phyloP scores from a whole-genome alignment of 169 alveolate genomes.

The Plasmodium reichenowi region DNA sequence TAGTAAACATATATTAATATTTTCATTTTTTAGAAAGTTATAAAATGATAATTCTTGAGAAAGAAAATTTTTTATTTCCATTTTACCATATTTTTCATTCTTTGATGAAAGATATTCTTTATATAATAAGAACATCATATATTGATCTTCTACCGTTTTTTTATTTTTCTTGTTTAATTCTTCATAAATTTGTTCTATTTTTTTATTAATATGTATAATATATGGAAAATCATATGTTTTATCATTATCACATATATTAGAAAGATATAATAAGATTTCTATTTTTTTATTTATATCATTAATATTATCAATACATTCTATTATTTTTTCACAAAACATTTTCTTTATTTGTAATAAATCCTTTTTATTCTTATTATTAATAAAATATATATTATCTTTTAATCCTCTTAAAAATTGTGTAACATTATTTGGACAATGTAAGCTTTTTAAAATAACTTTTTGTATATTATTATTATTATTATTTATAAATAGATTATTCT shows the following conservation, averaged over 20 bases:
- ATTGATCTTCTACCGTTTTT: constrained; percentile 48
- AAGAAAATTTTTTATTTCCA: constrained; percentile 32
- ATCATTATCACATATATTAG: constrained; percentile 27
- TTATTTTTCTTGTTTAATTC: constrained; percentile 31
- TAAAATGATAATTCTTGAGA: constrained; percentile 65
- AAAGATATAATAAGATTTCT: constrained; percentile 35
- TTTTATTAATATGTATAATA: constrained; percentile 7
- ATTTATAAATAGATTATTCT: background rate
- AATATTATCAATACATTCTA: constrained; percentile 25
- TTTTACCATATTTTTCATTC: constrained; percentile 29
- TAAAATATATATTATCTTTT: constrained; percentile 21
- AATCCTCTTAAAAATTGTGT: constrained; percentile 19
- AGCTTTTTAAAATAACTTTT: background rate
- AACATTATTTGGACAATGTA: constrained; percentile 23
- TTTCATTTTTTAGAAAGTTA: constrained; percentile 72
- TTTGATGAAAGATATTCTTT: constrained; percentile 57
- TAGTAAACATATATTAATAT: constrained; percentile 68
- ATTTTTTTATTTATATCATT: constrained; percentile 66
- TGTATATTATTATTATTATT: too few species aligned
- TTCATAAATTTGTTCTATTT: constrained; percentile 37
- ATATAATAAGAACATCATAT: constrained; percentile 49
- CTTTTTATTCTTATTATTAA: constrained; percentile 5
- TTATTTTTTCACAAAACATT: constrained; percentile 23
- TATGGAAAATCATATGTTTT: background rate
- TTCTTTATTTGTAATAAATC: background rate